Conservation (phyloP, 2,329 filamentous ascomycete genomes). For the Simplicillium aogashimaense region DNA sequence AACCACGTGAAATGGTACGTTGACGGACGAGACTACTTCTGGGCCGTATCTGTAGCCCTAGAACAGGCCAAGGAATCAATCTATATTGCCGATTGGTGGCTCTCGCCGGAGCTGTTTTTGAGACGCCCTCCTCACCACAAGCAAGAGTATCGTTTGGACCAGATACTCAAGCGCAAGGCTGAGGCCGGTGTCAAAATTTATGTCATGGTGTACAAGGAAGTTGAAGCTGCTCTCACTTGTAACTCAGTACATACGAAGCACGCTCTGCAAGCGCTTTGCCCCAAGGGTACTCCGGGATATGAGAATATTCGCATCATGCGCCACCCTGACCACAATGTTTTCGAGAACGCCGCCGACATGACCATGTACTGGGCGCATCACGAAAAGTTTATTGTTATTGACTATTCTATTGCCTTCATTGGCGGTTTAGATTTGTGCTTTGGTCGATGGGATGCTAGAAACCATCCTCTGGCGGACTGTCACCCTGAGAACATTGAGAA, state of each 20-base stretch:
- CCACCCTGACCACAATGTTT: conserved; percentile 89
- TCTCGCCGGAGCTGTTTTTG: conserved; percentile 80
- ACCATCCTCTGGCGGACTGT: conserved; percentile 78
- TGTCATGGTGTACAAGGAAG: conserved; percentile 85
- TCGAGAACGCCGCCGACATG: conserved; percentile 92
- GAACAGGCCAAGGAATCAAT: conserved; percentile 86
- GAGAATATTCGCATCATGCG: conserved; percentile 85
- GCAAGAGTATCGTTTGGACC: conserved; percentile 80
- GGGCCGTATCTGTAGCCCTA: conserved; percentile 83
- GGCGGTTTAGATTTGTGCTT: conserved; percentile 94
- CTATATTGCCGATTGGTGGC: conserved; percentile 96
- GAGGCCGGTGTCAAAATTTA: conserved; percentile 93
- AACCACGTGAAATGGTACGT: conserved; percentile 97
- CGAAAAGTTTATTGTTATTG: conserved; percentile 94
- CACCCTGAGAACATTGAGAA: conserved; percentile 74
- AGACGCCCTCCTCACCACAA: conserved; percentile 73
- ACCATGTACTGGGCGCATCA: conserved; percentile 98
- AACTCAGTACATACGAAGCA: conserved; percentile 92
- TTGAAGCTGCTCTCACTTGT: conserved; percentile 73
- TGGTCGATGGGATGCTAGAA: conserved; percentile 81
- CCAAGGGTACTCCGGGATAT: conserved; percentile 68
- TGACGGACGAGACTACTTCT: conserved; percentile 90
- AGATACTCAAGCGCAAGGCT: conserved; percentile 76
- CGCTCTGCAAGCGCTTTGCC: conserved; percentile 68
- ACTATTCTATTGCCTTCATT: conserved; percentile 85